These are phyloP conservation scores for Wickerhamiella shivajii DNA, from an alignment of 805 yeast species.

Conservation along the genomic window DNA sequence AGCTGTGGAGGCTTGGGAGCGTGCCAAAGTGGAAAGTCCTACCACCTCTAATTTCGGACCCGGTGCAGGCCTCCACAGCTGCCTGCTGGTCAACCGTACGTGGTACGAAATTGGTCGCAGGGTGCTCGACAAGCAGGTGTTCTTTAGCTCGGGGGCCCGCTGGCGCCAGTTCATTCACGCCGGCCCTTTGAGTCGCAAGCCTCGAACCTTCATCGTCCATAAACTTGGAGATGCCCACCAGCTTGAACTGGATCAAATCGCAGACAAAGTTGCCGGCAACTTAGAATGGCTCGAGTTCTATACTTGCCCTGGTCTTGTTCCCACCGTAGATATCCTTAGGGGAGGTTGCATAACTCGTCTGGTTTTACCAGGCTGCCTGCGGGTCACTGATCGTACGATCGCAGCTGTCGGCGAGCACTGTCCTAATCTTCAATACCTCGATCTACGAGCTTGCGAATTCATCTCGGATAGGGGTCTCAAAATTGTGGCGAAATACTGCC, in stretches of 20 bases:
- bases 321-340: conserved; percentile 35
- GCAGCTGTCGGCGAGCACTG: conserved; percentile 37
- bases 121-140: conserved; percentile 39
- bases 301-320: conserved; percentile 62
- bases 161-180: conserved; percentile 31
- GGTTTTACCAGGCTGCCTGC: conserved; percentile 56
- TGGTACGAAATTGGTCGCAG: conserved; percentile 47
- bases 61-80: conserved; percentile 35
- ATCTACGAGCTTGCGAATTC: conserved; percentile 69
- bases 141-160: conserved; percentile 36
- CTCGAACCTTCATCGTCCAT: conserved; percentile 44
- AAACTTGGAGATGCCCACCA: conserved; percentile 45
- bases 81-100: conserved; percentile 51
- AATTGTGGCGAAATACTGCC: conserved; percentile 49
- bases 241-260: conserved; percentile 35
- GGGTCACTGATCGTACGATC: conserved; percentile 46
- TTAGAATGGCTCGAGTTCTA: conserved; percentile 64
- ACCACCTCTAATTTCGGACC: conserved; percentile 9
- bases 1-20: conserved; percentile 32
- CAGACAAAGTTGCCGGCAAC: conserved; percentile 31
- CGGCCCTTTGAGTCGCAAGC: conserved; percentile 15
- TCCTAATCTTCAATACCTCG: conserved; percentile 48
- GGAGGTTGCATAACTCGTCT: conserved; percentile 31
- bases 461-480: conserved; percentile 65
- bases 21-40: conserved; percentile 15